Evolutionary conservation across 2,329 filamentous ascomycete genomes (phyloP), one percentile per base, ranked within the genome.

Genomic region (Lachnellula willkommii): DNA sequence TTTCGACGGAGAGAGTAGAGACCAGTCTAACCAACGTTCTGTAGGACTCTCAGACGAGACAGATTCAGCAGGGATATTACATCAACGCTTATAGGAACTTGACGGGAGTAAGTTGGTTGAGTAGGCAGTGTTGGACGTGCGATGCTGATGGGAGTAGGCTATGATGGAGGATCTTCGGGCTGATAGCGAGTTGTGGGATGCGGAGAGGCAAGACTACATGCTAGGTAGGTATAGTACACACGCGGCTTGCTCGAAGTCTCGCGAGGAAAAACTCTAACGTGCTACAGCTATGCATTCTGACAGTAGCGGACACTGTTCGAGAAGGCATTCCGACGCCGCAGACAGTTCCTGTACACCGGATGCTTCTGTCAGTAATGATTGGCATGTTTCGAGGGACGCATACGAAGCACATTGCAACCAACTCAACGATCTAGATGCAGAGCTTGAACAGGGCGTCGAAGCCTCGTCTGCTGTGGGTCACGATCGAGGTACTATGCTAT

Each of bases 11-110:
- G 20, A 20, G 20, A 20, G 20, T 20, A 20, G 20, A 20, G 20
- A 20, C 20, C 20, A 20, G 20, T 20, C 20, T 20, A 20, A 20
- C 20, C 20, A 20, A 28, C n/a, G n/a, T 32, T 47, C 15, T 40
- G 26, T 20, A 81, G 78, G 79, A 80, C 68, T 74, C 77, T 28
- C 72, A 78, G 65, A 78, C 70, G 54, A 76, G 79, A 60, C 79
- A 87, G 73, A 75, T 80, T 63, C 82, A 83, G 59, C 79, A 83
- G 66, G 87, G 87, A 63, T 90, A 87, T 74, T 88, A 82, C 71
- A 88, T 90, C 69, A 88, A 83, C 51, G 87, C 85, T 58, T 89
- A 89, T 72, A 81, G 87, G 61, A 88, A 89, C 28, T 24, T 47
- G 45, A 47, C 45, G 5, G 14, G 14, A 15, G 45, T 47, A 12